Evolutionary conservation across 2,329 filamentous ascomycete genomes (phyloP), one percentile per base, ranked within the genome.

Genomic region (Acephala macrosclerotiorum): DNA sequence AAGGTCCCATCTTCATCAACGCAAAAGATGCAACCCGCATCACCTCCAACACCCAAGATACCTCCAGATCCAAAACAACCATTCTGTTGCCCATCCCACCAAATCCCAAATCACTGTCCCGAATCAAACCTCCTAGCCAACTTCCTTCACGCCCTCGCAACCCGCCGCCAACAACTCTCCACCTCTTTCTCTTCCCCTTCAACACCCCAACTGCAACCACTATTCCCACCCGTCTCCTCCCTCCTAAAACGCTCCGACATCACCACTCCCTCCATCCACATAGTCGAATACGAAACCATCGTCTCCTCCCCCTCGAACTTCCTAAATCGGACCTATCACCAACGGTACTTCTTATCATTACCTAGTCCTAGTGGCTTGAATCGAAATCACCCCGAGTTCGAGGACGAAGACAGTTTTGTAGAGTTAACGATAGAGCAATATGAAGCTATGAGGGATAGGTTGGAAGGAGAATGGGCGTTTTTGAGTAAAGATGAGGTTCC

Each of bases 401-500:
- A 20, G 8, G 8, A 5, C 11, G 42, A n/a, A 6, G 42, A n/a
- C 6, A 20, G 18, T 14, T 45, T 45, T 45, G 18, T 7, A 6
- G 42, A 45, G 42, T 11, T 45, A 6, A 45, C 8, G 8, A 20
- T 20, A n/a, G 8, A 20, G 18, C 11, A 6, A 6, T 11, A 16
- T 45, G 9, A 16, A 45, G n/a, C n/a, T n/a, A n/a, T n/a, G 42
- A 16, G 18, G 9, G 42, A 45, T 7, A 20, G 42, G 18, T 9
- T 11, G 42, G n/a, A 45, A 16, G 42, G 42, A 12, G 42, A 45
- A 16, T 12, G 42, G 42, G 42, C 5, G 18, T 45, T 45, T 45
- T 11, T 12, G 42, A n/a, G 42, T 11, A 45, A 26, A 16, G 57
- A 59, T 47, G 57, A 59, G n/a, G 57, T 47, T 26, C 36, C 20